Base-by-base conservation (phyloP, 768 basidiomycete genomes). In the Boletus coccyginus region DNA sequence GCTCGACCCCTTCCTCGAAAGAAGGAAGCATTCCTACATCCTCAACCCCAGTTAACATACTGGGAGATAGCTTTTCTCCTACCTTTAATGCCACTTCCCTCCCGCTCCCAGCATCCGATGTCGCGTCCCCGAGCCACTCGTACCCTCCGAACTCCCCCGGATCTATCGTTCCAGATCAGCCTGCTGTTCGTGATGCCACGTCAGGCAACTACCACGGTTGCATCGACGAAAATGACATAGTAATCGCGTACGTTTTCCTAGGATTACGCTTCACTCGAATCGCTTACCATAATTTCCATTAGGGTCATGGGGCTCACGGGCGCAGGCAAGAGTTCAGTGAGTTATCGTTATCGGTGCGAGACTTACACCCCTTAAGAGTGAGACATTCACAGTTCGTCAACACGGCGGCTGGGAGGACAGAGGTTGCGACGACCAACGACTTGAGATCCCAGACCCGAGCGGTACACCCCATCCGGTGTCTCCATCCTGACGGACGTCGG, bases 251-350 rank as follows among this genome's bases (percentile, higher is more conserved):
- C 13, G 62, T 63, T n/a, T 44, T 49, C 24, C 6, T 7, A 29
- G 2, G 21, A 2, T 21, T 32, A n/a, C 3, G 11, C n/a, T 47
- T 32, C 9, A 31, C 42, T 19, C 42, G 27, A 27, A 3, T 27
- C 12, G 17, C 40, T 57, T 11, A 17, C 29, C 9, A n/a, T 7
- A 1, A 17, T 17, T 44, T 29, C 32, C 29, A 16, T 46, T 32
- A 63, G 62, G 17, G 53, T 63, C 14, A 63, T 63, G 62, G 62
- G 62, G 3, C 40, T 46, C 17, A 64, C 62, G 6, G 59, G 62
- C 4, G 40, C 38, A 5, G 62, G 62, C 2, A 63, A 64, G 40
- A 63, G 62, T 44, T 65, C 63, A 5, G 62, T 61, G 48, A 58
- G 63, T 61, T 16, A 16, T 46, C 13, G 63, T 61, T 16, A n/a